Evolutionary conservation across 2,329 filamentous ascomycete species (phyloP), one percentile per base, ranked within the genome.

Genomic region (Emericellopsis atlantica): DNA sequence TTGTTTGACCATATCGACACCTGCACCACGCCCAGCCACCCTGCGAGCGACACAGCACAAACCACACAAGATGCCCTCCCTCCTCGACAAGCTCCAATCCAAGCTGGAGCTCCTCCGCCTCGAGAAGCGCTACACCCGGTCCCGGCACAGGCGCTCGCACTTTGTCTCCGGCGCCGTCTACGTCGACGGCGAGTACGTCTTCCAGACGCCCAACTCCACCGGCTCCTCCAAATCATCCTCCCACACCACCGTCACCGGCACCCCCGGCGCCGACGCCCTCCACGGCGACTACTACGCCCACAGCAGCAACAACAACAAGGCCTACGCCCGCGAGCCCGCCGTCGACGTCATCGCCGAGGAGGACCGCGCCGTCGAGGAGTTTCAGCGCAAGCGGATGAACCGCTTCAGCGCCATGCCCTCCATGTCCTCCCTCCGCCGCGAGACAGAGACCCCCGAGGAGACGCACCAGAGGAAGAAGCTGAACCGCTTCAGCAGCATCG

Each of bases 111-210:
- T 96, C 55, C 92, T 94, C 72, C 85, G 88, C 39, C 81, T 96
- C 50, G 90, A 96, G 68, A 83, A 95, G 67, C 83, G 87, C 53
- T 96, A 96, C 70, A 93, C 89, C 40, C 84, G 84, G 54, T 83
- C 87, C 58, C 87, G 90, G 54, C 65, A 79, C 53, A 85, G 90
- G 52, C 86, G 90, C 59, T 89, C 81, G 41, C 92, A 85, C 45
- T 95, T 94, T 61, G 79, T 84, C 56, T 88, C 84, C 56, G 88
- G 86, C 54, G 90, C 88, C 24, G 75, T 85, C 59, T 96, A 96
- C 62, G 84, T 95, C 48, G 86, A 96, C 58, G 92, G 89, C 63
- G 90, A 95, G 68, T 95, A 95, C 67, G 72, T 95, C 60, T 93
- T 88, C 71, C 72, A 79, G 55, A 76, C 71, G 0, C 74, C 76